Evolutionary conservation across 2,329 filamentous ascomycete species (phyloP).

Genomic region (Colletotrichum sp.): DNA sequence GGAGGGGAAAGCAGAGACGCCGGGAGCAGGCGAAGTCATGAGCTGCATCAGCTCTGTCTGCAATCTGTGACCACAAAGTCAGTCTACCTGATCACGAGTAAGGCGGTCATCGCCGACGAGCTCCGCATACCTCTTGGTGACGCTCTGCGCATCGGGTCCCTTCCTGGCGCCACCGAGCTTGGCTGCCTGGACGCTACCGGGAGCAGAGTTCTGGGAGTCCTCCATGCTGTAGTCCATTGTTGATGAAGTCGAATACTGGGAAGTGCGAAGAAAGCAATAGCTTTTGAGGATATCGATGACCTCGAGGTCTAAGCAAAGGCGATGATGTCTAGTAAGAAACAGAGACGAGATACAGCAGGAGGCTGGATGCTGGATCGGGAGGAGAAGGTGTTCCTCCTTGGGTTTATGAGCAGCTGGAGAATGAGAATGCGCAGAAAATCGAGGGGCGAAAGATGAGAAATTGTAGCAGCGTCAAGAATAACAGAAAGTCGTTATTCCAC

Average conservation of each 20-base stretch:
- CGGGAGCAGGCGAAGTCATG: conserved; percentile 93
- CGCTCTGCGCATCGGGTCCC: conserved; percentile 72
- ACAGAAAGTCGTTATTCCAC: conserved; percentile 4
- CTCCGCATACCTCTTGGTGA: conserved; percentile 72
- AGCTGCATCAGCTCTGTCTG: conserved; percentile 98
- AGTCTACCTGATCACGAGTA: background rate
- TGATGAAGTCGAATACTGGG: background rate
- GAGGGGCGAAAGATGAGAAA: conserved; percentile 4
- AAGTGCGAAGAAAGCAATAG: background rate
- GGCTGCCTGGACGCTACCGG: conserved; percentile 64
- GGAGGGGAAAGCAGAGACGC: conserved; percentile 93
- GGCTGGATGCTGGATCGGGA: background rate
- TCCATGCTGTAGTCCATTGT: conserved; percentile 51
- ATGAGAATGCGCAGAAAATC: background rate
- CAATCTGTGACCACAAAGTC: conserved; percentile 60
- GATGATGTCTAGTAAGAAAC: background rate
- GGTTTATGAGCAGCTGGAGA: background rate
- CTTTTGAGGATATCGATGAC: background rate
- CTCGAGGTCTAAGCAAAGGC: background rate
- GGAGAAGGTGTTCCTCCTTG: background rate
- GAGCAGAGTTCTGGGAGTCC: conserved; percentile 71
- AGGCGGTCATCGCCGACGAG: conserved; percentile 9
- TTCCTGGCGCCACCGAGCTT: conserved; percentile 65
- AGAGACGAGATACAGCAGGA: background rate
- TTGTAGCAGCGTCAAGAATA: conserved; percentile 1